These are phyloP conservation scores for Zalaria sp. DNA, from an alignment of 2,329 filamentous ascomycete genomes.

Conservation along the genomic window DNA sequence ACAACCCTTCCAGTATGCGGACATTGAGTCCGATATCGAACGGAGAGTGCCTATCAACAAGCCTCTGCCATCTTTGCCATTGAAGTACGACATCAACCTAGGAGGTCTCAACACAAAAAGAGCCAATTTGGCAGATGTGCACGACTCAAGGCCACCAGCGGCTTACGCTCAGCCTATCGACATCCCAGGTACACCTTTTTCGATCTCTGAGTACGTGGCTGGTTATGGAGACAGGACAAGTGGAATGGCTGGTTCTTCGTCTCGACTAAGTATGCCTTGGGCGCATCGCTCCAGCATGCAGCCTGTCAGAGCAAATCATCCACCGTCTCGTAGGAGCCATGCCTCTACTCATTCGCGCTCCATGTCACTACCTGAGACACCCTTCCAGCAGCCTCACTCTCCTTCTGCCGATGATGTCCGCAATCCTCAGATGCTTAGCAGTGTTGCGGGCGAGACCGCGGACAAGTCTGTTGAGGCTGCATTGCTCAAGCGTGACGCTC, in stretches of 20 bases:
- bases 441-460: background rate
- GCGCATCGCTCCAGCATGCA: background rate
- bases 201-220: conserved; percentile 7
- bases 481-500: conserved; percentile 55
- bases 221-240: conserved; percentile 4
- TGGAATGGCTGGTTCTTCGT: background rate
- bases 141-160: conserved; percentile 11
- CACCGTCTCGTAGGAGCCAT: background rate
- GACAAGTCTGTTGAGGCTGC: conserved; percentile 38
- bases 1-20: conserved; percentile 38
- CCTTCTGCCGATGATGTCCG: background rate
- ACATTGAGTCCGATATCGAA: conserved; percentile 3
- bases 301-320: background rate
- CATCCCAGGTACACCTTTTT: conserved; percentile 6
- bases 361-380: background rate
- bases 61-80: background rate
- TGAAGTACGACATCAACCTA: background rate
- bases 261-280: background rate
- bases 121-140: background rate
- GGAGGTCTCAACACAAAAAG: background rate
- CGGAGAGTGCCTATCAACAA: background rate
- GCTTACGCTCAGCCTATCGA: conserved; percentile 12
- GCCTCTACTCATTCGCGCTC: background rate
- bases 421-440: background rate
- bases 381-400: background rate